Evolutionary conservation across 108 stramenopile genomes (phyloP), one percentile per base, ranked within the genome.

Genomic region (Nannochloropsis salina): DNA sequence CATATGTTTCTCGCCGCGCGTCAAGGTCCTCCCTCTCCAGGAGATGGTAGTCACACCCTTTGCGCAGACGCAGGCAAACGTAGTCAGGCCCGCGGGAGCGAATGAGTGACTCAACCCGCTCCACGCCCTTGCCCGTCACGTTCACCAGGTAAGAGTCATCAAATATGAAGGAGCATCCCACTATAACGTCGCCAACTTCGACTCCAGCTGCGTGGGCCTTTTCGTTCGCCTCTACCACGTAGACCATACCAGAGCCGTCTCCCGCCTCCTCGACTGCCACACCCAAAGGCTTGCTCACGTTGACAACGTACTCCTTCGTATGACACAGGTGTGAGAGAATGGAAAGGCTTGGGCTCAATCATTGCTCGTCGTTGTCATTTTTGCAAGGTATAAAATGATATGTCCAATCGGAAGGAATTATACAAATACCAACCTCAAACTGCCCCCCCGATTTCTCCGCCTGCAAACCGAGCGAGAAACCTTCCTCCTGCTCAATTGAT

Each of bases 161-260:
- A n/a, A 74, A 74, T n/a, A 74, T 74, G 61, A 74, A 74, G 61
- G 61, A 74, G 61, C 61, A 74, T 74, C 61, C 61, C n/a, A 74
- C 61, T n/a, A 74, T 74, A 15, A 74, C 61, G 61, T 74, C 61
- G 20, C 61, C 61, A 1, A 74, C 61, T 74, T 74, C 61, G 20
- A 74, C n/a, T n/a, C 61, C 61, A 15, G 61, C 61, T 74, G 61
- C 61, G 1, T 74, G 61, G 61, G 61, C 61, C 61, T 74, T 74
- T 1, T 74, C 61, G 15, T n/a, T n/a, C n/a, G 61, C 61, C n/a
- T 74, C 61, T 74, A 74, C 61, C 4, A 74, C 61, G n/a, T 74
- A 74, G 1, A 74, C 61, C 3, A 74, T 74, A 2, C 61, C 61
- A 15, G 61, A 74, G 61, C 61, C 61, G 6, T 74, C 61, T 74